Percentiles rank a stretch among this genome's conserved stretches.
Conservation (phyloP, 164 flowering plant genomes). For the Houttuynia cordata region DNA sequence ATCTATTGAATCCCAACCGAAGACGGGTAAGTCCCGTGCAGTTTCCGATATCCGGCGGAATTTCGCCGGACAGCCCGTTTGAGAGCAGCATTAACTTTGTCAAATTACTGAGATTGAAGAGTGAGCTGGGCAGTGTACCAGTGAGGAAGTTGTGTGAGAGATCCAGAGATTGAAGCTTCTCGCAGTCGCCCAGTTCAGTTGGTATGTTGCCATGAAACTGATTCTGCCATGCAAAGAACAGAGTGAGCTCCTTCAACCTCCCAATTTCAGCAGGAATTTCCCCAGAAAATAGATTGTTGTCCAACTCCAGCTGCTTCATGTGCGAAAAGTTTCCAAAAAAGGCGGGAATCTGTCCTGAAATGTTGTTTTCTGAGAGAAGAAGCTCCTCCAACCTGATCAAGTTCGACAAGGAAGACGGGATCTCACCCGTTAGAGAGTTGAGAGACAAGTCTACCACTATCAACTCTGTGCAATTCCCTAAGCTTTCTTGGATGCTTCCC, state of each 20-base stretch:
- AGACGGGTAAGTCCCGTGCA: conserved; percentile 37
- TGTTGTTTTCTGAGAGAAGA: conserved; percentile 30
- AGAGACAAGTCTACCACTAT: conserved; percentile 40
- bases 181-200: conserved; percentile 28
- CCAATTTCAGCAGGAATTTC: conserved; percentile 42
- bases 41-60: conserved; percentile 42
- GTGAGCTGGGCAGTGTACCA: conserved; percentile 35
- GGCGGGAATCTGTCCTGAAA: conserved; percentile 37
- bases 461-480: conserved; percentile 31
- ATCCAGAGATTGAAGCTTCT: conserved; percentile 41
- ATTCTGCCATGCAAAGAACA: conserved; percentile 62
- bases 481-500: conserved; percentile 30
- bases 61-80: conserved; percentile 35
- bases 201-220: conserved; percentile 45
- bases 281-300: conserved; percentile 39
- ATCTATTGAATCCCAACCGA: conserved; percentile 35
- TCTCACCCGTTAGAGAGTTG: conserved; percentile 33
- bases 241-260: conserved; percentile 27
- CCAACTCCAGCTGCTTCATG: conserved; percentile 44
- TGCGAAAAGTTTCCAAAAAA: conserved; percentile 26
- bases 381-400: conserved; percentile 33
- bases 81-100: conserved; percentile 38
- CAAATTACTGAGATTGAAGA: conserved; percentile 39
- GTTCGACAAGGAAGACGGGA: conserved; percentile 24
- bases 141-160: conserved; percentile 44